Evolutionary conservation across 345 rosid species (phyloP), one percentile per base, ranked within the genome.

Genomic region (Raphanus sativus): DNA sequence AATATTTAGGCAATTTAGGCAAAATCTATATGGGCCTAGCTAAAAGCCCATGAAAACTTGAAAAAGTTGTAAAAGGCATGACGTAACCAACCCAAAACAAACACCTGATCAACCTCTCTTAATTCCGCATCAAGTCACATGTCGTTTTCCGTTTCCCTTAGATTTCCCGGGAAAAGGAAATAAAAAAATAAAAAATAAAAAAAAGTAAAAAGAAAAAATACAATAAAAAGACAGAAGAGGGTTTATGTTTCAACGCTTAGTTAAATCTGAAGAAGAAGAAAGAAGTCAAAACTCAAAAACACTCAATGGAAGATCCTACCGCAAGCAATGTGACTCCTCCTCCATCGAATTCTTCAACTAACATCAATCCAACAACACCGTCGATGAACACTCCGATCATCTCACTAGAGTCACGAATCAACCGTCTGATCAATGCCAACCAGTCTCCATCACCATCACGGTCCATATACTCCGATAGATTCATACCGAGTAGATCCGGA

Each of bases 401-500:
- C n/a, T 56, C 87, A 61, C 78, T 82, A 2, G 90, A 85, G 67
- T 45, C 68, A 42, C 89, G 87, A 75, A 85, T 92, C 69, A 85
- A 77, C 79, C 93, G 92, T 34, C 56, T 95, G 80, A 86, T 95
- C 73, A 95, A 95, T 72, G 86, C 90, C 42, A 81, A 79, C 69
- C 89, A 91, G 65, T 70, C 82, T 61, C 83, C 67, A 10, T 86
- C 92, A 0, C 97, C 97, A 30, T 95, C 96, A 29, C 80, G 90
- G 69, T 75, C 91, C 1, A 92, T 95, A 77, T 91, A 83, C 86
- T 92, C 94, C 69, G 98, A 92, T 61, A 83, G 98, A 81, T 95
- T 95, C 76, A 95, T 95, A n/a, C 98, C 99, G 40, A 86, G 94
- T 82, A 88, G 98, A 91, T 90, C 98, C 64, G 87, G 88, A 77